phyloP scores from a whole-genome alignment of 306 rosid species.

The Canavalia gladiata region DNA sequence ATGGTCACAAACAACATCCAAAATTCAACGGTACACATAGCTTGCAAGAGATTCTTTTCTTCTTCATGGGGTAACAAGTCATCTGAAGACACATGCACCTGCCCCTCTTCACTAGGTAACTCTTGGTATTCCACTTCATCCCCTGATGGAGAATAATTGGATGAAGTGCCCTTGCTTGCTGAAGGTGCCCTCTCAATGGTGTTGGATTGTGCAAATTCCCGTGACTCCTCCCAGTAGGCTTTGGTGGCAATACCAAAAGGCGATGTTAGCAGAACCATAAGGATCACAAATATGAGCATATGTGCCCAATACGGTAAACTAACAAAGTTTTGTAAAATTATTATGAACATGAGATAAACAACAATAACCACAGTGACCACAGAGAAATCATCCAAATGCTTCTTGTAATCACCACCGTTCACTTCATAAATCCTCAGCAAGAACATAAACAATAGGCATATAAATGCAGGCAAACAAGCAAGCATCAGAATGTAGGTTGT shows the following conservation, averaged over 20 bases:
- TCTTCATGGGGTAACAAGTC: conserved; percentile 46
- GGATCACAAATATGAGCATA: conserved; percentile 51
- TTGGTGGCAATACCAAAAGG: conserved; percentile 74
- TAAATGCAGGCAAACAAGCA: conserved; percentile 72
- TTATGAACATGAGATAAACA: conserved; percentile 71
- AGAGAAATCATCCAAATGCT: conserved; percentile 73
- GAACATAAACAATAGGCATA: conserved; percentile 66
- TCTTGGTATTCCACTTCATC: conserved; percentile 54
- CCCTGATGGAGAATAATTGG: conserved; percentile 38
- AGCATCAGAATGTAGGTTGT: conserved; percentile 73
- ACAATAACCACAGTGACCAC: conserved; percentile 66
- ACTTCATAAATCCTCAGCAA: conserved; percentile 71
- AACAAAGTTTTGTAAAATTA: conserved; percentile 61
- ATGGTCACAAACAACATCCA: conserved; percentile 84
- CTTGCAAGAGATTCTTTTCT: conserved; percentile 66
- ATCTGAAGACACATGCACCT: conserved; percentile 41
- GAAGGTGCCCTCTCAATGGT: conserved; percentile 45
- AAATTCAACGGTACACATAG: conserved; percentile 69
- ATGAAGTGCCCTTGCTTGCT: conserved; percentile 32
- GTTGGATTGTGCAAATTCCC: conserved; percentile 1
- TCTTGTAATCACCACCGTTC: conserved; percentile 55
- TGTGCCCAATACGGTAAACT: conserved; percentile 64
- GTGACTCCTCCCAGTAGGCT: conserved; percentile 62
- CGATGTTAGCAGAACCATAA: conserved; percentile 64
- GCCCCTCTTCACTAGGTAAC: conserved; percentile 56